These are phyloP conservation scores for Cordyceps cicadae DNA, from an alignment of 2,329 filamentous ascomycete species.

Conservation along the genomic window DNA sequence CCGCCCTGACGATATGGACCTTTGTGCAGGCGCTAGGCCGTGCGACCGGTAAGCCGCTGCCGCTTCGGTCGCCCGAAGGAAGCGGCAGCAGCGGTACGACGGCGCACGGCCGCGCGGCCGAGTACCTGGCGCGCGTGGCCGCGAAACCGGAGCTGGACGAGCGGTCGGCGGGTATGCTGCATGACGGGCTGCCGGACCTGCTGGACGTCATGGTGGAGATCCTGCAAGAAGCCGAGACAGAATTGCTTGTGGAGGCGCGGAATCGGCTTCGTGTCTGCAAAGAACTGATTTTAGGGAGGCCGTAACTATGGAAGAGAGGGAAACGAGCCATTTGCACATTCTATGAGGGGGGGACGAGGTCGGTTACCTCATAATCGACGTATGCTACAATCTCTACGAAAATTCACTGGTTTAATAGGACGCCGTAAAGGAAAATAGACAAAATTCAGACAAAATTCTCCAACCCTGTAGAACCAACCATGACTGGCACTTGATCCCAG, in stretches of 20 bases:
- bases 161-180: slow-evolving; percentile 58
- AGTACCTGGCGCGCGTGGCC: slow-evolving; percentile 55
- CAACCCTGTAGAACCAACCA: too few relatives aligned
- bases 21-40: slow-evolving; percentile 73
- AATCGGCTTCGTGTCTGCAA: slow-evolving; percentile 59
- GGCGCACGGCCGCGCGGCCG: slow-evolving; percentile 26
- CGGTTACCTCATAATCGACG: too few relatives aligned
- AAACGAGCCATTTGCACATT: not conserved
- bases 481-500: too few relatives aligned
- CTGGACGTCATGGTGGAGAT: slow-evolving; percentile 36
- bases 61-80: slow-evolving; percentile 35
- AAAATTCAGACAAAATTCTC: too few relatives aligned
- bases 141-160: slow-evolving; percentile 62
- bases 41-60: slow-evolving; percentile 37
- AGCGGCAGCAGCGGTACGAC: slow-evolving; percentile 17
- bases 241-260: slow-evolving; percentile 70
- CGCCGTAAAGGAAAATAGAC: too few relatives aligned
- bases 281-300: slow-evolving; percentile 16
- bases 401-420: too few relatives aligned
- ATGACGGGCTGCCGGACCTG: slow-evolving; percentile 40
- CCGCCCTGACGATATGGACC: slow-evolving; percentile 76
- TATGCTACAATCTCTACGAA: too few relatives aligned
- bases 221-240: slow-evolving; percentile 42
- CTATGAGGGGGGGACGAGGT: too few relatives aligned
- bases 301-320: not conserved